Evolutionary conservation across 1,139 yeast genomes (phyloP).

Genomic region (Geotrichum carabidarum): DNA sequence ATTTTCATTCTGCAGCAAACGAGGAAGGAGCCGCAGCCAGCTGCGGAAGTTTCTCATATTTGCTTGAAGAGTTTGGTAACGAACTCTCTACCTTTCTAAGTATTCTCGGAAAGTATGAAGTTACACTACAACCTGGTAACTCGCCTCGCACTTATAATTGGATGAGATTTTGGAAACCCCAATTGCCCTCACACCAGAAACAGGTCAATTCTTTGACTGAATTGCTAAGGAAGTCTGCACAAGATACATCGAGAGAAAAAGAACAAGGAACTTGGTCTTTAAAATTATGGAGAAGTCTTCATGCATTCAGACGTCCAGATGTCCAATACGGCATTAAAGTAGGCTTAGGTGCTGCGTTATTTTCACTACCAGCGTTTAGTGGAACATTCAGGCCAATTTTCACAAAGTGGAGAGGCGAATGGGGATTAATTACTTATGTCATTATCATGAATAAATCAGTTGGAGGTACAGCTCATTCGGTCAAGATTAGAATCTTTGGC

Average conservation of each 20-base stretch:
- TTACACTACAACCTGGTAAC: constrained; percentile 25
- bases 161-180: constrained; percentile 46
- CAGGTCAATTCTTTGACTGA: not conserved
- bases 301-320: constrained; percentile 53
- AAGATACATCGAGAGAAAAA: not conserved
- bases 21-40: constrained; percentile 82
- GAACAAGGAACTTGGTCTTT: constrained; percentile 18
- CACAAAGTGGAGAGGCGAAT: constrained; percentile 70
- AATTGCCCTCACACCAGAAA: not conserved
- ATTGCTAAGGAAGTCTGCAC: not conserved
- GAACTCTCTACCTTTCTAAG: constrained; percentile 51
- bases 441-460: constrained; percentile 80
- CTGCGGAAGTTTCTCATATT: constrained; percentile 72
- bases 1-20: constrained; percentile 47
- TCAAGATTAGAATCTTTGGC: constrained; percentile 70
- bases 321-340: constrained; percentile 76
- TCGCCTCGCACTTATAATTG: constrained; percentile 46
- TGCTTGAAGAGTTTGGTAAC: constrained; percentile 57
- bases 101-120: constrained; percentile 45
- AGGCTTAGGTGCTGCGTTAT: constrained; percentile 66
- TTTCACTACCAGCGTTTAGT: constrained; percentile 64
- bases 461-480: constrained; percentile 86
- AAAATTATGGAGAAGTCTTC: constrained; percentile 43
- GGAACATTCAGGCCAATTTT: constrained; percentile 53
- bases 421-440: constrained; percentile 77